Base-by-base conservation (phyloP, 2,329 filamentous ascomycete species). In the Rosellinia necatrix region DNA sequence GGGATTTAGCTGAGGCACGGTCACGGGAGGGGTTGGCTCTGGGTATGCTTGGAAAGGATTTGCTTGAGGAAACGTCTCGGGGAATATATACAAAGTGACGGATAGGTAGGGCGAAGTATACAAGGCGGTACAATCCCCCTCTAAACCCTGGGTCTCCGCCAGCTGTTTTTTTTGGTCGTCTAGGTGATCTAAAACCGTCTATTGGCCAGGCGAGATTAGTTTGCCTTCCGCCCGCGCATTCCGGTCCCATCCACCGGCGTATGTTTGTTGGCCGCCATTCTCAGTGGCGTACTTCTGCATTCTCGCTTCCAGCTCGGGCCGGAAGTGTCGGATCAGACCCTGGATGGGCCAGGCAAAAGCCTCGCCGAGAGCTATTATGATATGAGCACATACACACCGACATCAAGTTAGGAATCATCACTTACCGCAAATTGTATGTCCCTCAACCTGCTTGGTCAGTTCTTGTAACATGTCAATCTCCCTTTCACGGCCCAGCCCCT, bases 391-490 rank as follows among this genome's bases (percentile, higher is more conserved):
- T 34, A 12, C 25, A n/a, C 32, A 32, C 24, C 22, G 29, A 47
- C 13, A n/a, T 7, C 10, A 30, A 12, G 7, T 7, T 7, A n/a
- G n/a, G 8, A 29, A 27, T 34, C 2, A 17, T 24, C 29, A 80
- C 85, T 72, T 84, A 89, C 87, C 94, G 77, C 94, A 99, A 70
- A 99, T 99, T 43, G 94, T 97, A 81, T 99, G 94, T 9, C 94
- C 94, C 80, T 99, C 94, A 60, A 99, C 94, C 79, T 99, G 94
- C 84, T 99, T 99, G 62, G 94, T 99, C 67, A 99, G 80, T 81
- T 99, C 94, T 80, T 97, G 94, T 65, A 99, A 84, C 94, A 99
- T 99, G 75, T 99, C 94, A 73, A 99, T 99, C 78, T 99, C 94
- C 59, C 94, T 84, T 75, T 88, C 86, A 61, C 90, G 87, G 58